Evolutionary conservation across 805 yeast species (phyloP).

Genomic region (Candida adriatica): DNA sequence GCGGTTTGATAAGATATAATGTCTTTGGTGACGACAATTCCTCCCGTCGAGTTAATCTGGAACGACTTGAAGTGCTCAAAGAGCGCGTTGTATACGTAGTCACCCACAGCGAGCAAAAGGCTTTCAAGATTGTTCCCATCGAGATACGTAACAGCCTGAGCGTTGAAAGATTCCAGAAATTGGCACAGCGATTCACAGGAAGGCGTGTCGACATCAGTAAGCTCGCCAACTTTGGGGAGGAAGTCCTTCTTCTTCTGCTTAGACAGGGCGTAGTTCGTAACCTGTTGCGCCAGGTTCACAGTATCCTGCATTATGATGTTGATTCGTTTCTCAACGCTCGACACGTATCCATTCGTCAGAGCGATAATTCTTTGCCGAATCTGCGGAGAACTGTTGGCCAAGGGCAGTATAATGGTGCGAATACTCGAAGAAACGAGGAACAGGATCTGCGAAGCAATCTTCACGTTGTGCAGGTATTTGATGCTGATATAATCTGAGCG

Average conservation of each 20-base stretch:
- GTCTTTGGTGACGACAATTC: conserved; percentile 75
- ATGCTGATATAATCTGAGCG: conserved; percentile 32
- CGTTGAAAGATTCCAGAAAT: conserved; percentile 39
- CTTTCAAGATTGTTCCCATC: conserved; percentile 42
- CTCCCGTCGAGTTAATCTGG: conserved; percentile 76
- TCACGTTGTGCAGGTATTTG: conserved; percentile 41
- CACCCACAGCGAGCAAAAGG: conserved; percentile 51
- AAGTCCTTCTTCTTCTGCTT: conserved; percentile 77
- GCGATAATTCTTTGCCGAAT: conserved; percentile 53
- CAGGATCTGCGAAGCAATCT: conserved; percentile 51
- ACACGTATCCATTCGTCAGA: conserved; percentile 52
- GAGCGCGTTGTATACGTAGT: conserved; percentile 47
- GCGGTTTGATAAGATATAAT: conserved; percentile 67
- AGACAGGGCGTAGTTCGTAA: conserved; percentile 43
- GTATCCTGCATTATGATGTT: conserved; percentile 59
- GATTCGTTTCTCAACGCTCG: conserved; percentile 57
- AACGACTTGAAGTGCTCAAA: conserved; percentile 70
- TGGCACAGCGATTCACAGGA: conserved; percentile 60
- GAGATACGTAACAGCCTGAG: conserved; percentile 31
- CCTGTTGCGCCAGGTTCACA: conserved; percentile 42
- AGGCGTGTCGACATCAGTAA: conserved; percentile 54
- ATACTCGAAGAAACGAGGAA: conserved; percentile 64
- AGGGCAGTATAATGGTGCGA: conserved; percentile 68
- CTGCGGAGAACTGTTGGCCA: conserved; percentile 53
- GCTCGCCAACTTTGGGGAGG: conserved; percentile 30